Conservation (phyloP, 805 yeast species). For the Ogataea saltuana region DNA sequence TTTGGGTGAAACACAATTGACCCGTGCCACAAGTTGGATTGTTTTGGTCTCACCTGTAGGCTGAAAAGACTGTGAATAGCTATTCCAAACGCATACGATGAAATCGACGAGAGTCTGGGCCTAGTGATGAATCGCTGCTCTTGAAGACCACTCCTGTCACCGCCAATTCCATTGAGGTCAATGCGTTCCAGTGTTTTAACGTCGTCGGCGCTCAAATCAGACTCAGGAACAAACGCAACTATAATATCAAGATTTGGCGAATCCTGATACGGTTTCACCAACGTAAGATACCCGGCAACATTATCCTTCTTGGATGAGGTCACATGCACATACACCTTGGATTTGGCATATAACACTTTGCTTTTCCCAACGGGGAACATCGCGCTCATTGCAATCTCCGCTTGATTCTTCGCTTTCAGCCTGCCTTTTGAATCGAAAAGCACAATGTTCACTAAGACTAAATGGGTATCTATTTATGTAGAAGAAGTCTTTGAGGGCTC, state of each 20-base stretch:
- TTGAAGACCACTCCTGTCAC: conserved; percentile 32
- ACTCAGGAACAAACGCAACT: conserved; percentile 71
- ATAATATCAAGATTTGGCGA: conserved; percentile 55
- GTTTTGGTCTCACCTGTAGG: conserved; percentile 80
- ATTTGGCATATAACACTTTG: conserved; percentile 54
- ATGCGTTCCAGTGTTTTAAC: conserved; percentile 36
- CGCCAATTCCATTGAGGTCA: conserved; percentile 41
- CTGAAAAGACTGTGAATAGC: conserved; percentile 66
- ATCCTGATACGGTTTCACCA: conserved; percentile 53
- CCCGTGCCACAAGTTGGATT: conserved; percentile 90
- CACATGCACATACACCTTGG: conserved; percentile 84
- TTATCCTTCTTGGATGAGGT: conserved; percentile 72
- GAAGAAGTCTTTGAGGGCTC: too few relatives aligned
- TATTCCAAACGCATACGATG: conserved; percentile 70
- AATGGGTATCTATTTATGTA: too few relatives aligned
- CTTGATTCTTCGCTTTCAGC: too few relatives aligned
- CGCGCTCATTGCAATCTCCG: too few relatives aligned
- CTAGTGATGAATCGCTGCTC: conserved; percentile 43
- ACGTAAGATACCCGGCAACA: conserved; percentile 71
- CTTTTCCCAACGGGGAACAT: conserved; percentile 39
- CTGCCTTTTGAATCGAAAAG: too few relatives aligned
- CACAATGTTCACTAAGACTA: too few relatives aligned
- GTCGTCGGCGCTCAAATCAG: conserved; percentile 35
- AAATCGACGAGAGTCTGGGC: conserved; percentile 52
- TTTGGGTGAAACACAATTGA: conserved; percentile 74